phyloP scores from a whole-genome alignment of 2,329 filamentous ascomycete genomes.

The Metarhizium rileyi region DNA sequence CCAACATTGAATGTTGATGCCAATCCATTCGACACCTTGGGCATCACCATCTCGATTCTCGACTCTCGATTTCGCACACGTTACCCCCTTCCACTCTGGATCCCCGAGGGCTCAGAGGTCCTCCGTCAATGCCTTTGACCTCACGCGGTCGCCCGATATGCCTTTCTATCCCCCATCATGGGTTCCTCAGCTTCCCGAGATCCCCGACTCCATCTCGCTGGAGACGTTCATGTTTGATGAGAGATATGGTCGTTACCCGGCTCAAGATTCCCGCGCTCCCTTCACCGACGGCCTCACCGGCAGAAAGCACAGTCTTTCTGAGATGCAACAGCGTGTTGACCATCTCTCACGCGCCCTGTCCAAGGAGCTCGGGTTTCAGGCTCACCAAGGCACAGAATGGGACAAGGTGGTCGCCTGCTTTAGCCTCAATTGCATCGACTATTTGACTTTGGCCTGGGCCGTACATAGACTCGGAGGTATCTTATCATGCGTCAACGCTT shows the following conservation, averaged over 20 bases:
- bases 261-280: constrained; percentile 50
- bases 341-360: constrained; percentile 43
- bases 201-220: constrained; percentile 56
- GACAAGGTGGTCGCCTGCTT: constrained; percentile 68
- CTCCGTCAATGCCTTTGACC: too few relatives aligned
- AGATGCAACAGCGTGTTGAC: constrained; percentile 58
- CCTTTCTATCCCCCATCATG: constrained; percentile 9
- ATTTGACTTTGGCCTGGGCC: constrained; percentile 44
- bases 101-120: too few relatives aligned
- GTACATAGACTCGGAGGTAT: constrained; percentile 60
- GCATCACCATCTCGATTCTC: too few relatives aligned
- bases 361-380: constrained; percentile 59
- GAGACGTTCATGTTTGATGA: constrained; percentile 58
- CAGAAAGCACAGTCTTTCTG: constrained; percentile 47
- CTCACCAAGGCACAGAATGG: constrained; percentile 62
- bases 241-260: constrained; percentile 49
- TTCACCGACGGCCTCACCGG: constrained; percentile 66
- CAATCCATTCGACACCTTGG: too few relatives aligned
- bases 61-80: too few relatives aligned
- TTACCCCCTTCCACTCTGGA: too few relatives aligned
- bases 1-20: too few relatives aligned
- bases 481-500: constrained; percentile 59
- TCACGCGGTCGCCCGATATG: too few relatives aligned
- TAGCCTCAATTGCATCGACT: constrained; percentile 59
- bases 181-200: constrained; percentile 8